phyloP scores from a whole-genome alignment of 2,329 filamentous ascomycete species.

The Monosporascus sp. region DNA sequence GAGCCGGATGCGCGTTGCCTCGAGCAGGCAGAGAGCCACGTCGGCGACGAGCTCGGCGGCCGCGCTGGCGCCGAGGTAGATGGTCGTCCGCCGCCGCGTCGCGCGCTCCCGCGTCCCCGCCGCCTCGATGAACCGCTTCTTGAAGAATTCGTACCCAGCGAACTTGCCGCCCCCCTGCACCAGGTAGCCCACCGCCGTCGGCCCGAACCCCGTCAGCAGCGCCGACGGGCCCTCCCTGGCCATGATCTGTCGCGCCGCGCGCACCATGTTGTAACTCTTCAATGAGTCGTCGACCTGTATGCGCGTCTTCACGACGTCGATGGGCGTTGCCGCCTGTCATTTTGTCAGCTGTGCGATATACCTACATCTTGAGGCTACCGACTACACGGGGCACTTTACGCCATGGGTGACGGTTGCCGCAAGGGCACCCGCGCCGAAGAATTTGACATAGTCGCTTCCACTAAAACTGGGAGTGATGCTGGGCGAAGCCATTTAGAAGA shows the following conservation, averaged over 20 bases:
- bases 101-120: constrained; percentile 49
- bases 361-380: background rate
- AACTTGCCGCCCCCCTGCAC: constrained; percentile 89
- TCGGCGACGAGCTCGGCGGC: constrained; percentile 69
- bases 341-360: background rate
- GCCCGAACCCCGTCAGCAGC: constrained; percentile 77
- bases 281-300: constrained; percentile 84
- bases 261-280: constrained; percentile 80
- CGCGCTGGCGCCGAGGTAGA: constrained; percentile 71
- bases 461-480: constrained; percentile 34
- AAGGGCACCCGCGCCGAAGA: constrained; percentile 48
- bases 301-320: constrained; percentile 78
- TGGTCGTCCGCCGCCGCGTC: constrained; percentile 39
- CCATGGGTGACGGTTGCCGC: constrained; percentile 48
- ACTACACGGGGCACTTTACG: constrained; percentile 27
- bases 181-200: constrained; percentile 82
- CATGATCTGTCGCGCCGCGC: constrained; percentile 73
- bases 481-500: constrained; percentile 12
- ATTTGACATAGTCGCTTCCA: constrained; percentile 43
- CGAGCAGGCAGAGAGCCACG: constrained; percentile 81
- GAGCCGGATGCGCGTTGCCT: constrained; percentile 74
- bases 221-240: constrained; percentile 73
- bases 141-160: constrained; percentile 91
- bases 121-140: constrained; percentile 74
- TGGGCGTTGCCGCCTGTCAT: constrained; percentile 47